phyloP scores from a whole-genome alignment of 192 early-diverging fungal genomes.

The Coemansia sp. region DNA sequence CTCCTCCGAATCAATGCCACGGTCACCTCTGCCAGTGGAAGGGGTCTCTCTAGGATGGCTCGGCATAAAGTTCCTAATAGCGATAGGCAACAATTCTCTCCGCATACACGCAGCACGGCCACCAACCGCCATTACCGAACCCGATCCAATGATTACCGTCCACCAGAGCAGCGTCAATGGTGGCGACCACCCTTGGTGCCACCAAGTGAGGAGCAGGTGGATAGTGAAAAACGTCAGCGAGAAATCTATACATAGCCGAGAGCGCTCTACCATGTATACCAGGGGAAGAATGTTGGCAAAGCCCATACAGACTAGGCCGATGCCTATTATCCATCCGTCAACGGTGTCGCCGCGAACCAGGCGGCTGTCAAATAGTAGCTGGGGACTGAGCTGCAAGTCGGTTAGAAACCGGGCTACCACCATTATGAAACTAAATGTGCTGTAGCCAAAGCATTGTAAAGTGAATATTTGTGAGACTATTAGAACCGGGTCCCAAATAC shows the following conservation, averaged over 20 bases:
- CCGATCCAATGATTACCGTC: slow-evolving; percentile 11
- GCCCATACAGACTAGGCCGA: slow-evolving; percentile 25
- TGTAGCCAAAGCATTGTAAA: slow-evolving; percentile 54
- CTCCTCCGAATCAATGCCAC: slow-evolving; percentile 23
- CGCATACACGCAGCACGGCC: slow-evolving; percentile 48
- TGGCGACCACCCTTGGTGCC: slow-evolving; percentile 27
- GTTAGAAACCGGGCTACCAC: slow-evolving; percentile 25
- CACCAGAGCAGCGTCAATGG: slow-evolving; percentile 36
- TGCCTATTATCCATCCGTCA: slow-evolving; percentile 36
- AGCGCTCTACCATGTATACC: slow-evolving; percentile 55
- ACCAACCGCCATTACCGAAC: slow-evolving; percentile 36
- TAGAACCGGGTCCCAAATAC: slow-evolving; percentile 51
- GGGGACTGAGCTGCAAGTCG: slow-evolving; percentile 24
- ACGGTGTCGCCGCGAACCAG: slow-evolving; percentile 49
- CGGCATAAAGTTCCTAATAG: slow-evolving; percentile 46
- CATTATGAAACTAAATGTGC: slow-evolving; percentile 29
- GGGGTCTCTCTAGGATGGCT: slow-evolving; percentile 22
- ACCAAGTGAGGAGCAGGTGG: slow-evolving; percentile 46
- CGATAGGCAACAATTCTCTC: slow-evolving; percentile 54
- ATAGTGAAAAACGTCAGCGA: slow-evolving; percentile 44
- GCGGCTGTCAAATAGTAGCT: slow-evolving; percentile 32
- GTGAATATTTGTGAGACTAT: slow-evolving; percentile 54
- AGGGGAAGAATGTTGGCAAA: slow-evolving; percentile 39
- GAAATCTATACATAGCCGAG: slow-evolving; percentile 55
- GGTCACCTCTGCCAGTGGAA: background rate